Base-by-base conservation (phyloP, 23 red algal species). In the Gracilariopsis chorda region DNA sequence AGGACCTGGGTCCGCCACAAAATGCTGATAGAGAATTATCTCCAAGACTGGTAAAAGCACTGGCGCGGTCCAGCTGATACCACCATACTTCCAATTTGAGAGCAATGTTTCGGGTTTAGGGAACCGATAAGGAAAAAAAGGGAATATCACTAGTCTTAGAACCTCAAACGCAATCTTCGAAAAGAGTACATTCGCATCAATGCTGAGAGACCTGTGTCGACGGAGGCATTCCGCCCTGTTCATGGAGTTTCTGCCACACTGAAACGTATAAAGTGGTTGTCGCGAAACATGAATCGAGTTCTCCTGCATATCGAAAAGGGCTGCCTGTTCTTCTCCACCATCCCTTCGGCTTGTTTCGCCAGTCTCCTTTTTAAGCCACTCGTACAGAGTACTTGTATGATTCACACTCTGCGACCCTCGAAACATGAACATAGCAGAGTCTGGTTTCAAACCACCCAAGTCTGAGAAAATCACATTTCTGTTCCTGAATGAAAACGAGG, bases 381-480 rank as follows among this genome's bases (percentile, higher is more conserved):
- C 42, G 28, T 73, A 24, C 33, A 73, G 47, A n/a, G 40, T 46
- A 23, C n/a, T 12, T 46, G 47, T 28, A 73, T 73, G 67, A 46
- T 73, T 73, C 1, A 24, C 33, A 8, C 67, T 23, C 9, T 46
- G 42, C 17, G 20, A 20, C 7, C 47, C 47, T 73, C 67, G 67
- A 46, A 73, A 73, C 17, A 73, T 73, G 40, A 73, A 73, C 67
- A 73, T 73, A 7, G 67, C 67, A 7, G 67, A 73, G 17, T 73
- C 67, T 8, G 67, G 67, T n/a, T 46, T 73, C 28, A 24, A 4
- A 7, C 67, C 67, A 17, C 67, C 67, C 2, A 73, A 16, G 67
- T 73, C 67, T 8, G 67, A 73, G 37, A 73, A 73, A 46, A 73
- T 42, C 29, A 25, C 40, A 46, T 73, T 73, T 73, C 11, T 36